Evolutionary conservation across 306 rosid species (phyloP), one percentile per base, ranked within the genome.

Genomic region (Mimosa bimucronata): DNA sequence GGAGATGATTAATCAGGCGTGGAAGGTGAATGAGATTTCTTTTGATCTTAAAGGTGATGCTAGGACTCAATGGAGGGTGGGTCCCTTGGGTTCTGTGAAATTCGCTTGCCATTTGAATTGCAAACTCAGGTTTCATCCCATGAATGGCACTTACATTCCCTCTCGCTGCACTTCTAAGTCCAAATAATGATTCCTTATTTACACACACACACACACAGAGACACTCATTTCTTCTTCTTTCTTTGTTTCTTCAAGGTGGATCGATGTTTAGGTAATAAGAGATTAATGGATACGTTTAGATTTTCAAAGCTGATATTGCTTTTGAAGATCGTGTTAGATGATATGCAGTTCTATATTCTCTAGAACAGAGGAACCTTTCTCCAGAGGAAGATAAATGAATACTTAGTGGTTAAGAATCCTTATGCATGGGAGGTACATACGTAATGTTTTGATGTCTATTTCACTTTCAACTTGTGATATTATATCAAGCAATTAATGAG

Each of bases 21-120:
- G 90, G 90, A 91, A 92, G 67, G 9, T 19, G 28, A 87, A 92
- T 53, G 72, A 60, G 77, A 89, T 89, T 30, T 23, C 74, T 11
- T 92, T 95, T 37, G 79, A 88, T 62, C 86, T 92, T 46, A 91
- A 75, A 37, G 98, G 98, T 4, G 75, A 62, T 28, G 79, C 88
- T 0, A 86, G 94, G 38, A 89, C 90, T 6, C 83, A 80, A 44
- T 95, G 97, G 98, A 83, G 86, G 71, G 81, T 95, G 16, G 90
- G 96, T 7, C 74, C 68, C 62, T 4, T 95, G 25, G 92, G 97
- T 1, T 90, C 98, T 34, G 67, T 92, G 3, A 92, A 82, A 75
- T 90, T 84, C 79, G 70, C 52, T 74, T 83, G 85, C 45, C 90
- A 73, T 68, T 77, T 95, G 66, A 79, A 83, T 53, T 95, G 98